Evolutionary conservation across 78 protist genomes (phyloP).

Genomic region (Monocercomonoides exilis): DNA sequence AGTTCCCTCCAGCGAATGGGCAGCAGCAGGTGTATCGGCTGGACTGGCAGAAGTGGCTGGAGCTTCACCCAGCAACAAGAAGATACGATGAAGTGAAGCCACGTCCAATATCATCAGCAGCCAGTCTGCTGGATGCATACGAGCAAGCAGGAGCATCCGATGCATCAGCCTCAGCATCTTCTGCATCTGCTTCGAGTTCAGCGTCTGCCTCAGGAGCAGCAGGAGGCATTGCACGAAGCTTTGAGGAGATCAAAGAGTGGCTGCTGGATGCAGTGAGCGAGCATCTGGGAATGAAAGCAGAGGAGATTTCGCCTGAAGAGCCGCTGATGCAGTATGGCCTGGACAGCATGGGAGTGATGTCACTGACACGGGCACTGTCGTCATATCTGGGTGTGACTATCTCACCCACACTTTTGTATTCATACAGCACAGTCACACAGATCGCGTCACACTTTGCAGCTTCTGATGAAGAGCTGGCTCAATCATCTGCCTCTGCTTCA

Average conservation of each 20-base stretch:
- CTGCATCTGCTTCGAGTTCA: neutral
- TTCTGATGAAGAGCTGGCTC: neutral
- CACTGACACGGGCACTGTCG: neutral
- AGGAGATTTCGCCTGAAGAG: neutral
- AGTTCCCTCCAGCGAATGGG: neutral
- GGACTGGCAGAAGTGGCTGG: neutral
- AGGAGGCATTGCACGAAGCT: neutral
- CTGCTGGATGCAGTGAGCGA: neutral
- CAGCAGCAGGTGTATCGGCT: neutral
- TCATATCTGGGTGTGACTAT: neutral
- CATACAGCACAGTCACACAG: neutral
- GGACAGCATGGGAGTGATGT: neutral
- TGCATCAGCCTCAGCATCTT: too few species aligned
- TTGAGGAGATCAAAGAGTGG: neutral
- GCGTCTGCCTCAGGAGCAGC: neutral
- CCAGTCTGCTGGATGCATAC: too few species aligned
- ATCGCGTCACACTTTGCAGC: neutral
- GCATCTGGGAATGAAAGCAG: neutral
- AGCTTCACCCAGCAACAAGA: neutral
- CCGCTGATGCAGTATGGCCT: neutral
- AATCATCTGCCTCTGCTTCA: neutral
- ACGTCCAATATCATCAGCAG: too few species aligned
- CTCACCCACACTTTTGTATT: slow-evolving; percentile 9
- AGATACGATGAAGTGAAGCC: neutral
- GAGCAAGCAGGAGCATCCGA: too few species aligned